Percentiles rank a stretch among this genome's conserved stretches.
phyloP scores from a whole-genome alignment of 352 stramenopile species.

The Sclerospora graminicola region DNA sequence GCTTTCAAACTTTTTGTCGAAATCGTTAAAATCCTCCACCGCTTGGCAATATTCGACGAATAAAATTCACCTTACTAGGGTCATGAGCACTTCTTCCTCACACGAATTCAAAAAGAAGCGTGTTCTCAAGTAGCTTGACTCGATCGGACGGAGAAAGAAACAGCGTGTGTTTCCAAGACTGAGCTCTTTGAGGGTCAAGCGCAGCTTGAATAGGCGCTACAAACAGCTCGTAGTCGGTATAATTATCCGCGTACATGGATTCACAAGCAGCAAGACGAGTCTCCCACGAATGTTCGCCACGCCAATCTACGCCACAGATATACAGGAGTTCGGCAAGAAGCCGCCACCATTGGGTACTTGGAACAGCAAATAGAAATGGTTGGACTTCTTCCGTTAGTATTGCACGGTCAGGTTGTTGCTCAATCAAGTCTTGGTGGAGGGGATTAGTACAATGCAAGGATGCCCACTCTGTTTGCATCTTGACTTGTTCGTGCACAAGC shows the following conservation, averaged over 20 bases:
- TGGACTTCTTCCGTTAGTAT: conserved; percentile 66
- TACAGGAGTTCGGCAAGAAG: conserved; percentile 34
- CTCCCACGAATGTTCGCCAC: conserved; percentile 13
- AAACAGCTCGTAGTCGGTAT: conserved; percentile 24
- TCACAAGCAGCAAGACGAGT: conserved; percentile 3
- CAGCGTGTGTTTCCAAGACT: conserved; percentile 9
- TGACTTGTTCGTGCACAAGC: conserved; percentile 30
- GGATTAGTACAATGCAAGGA: conserved; percentile 37
- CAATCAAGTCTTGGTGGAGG: conserved; percentile 39
- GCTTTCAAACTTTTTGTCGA: no score
- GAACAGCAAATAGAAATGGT: conserved; percentile 63
- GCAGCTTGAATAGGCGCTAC: conserved; percentile 32
- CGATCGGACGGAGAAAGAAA: conserved; percentile 21
- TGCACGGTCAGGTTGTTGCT: conserved; percentile 47
- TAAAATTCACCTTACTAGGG: no score
- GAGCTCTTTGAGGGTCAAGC: conserved; percentile 17
- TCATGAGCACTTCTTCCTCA: no score
- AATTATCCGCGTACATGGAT: conserved; percentile 29
- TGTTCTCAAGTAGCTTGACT: conserved; percentile 14
- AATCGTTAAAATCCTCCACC: no score
- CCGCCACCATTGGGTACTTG: conserved; percentile 14
- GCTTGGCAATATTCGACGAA: no score
- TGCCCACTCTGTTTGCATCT: conserved; percentile 38
- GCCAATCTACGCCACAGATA: conserved; percentile 31
- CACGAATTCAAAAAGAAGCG: conserved; percentile 15